phyloP scores from a whole-genome alignment of 139 green algal genomes.

The Tetraselmis chui region DNA sequence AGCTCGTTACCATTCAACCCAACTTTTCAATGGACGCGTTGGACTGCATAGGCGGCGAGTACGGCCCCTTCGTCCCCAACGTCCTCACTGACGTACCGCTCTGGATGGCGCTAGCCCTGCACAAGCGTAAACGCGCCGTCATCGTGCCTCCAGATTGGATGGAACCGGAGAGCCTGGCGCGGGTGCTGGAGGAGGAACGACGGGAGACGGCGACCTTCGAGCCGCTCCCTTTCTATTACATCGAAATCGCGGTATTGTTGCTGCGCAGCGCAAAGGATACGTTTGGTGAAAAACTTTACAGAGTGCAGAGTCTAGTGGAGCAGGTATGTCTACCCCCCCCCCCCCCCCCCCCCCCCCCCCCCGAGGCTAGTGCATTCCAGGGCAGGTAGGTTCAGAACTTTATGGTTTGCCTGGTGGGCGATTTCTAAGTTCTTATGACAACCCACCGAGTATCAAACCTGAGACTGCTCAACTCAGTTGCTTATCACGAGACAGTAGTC shows the following conservation, averaged over 20 bases:
- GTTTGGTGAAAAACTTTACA: slow-evolving; percentile 30
- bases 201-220: slow-evolving; percentile 49
- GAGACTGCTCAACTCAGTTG: too few relatives aligned
- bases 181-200: slow-evolving; percentile 49
- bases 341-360: too few relatives aligned
- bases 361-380: too few relatives aligned
- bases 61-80: slow-evolving; percentile 75
- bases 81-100: slow-evolving; percentile 61
- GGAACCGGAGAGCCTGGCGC: slow-evolving; percentile 27
- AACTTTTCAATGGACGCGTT: slow-evolving; percentile 61
- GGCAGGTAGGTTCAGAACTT: too few relatives aligned
- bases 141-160: slow-evolving; percentile 76
- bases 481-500: too few relatives aligned
- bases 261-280: slow-evolving; percentile 31
- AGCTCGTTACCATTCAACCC: slow-evolving; percentile 69
- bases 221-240: slow-evolving; percentile 68
- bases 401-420: too few relatives aligned
- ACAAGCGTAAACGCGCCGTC: slow-evolving; percentile 61
- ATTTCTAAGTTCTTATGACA: too few relatives aligned
- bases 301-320: slow-evolving; percentile 3
- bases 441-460: too few relatives aligned
- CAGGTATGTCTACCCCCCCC: neutral
- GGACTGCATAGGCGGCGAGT: slow-evolving; percentile 52
- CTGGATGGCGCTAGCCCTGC: slow-evolving; percentile 75
- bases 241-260: slow-evolving; percentile 43